These are phyloP conservation scores for Termitomyces sp. DNA, from an alignment of 1,284 basidiomycete species.

Conservation along the genomic window DNA sequence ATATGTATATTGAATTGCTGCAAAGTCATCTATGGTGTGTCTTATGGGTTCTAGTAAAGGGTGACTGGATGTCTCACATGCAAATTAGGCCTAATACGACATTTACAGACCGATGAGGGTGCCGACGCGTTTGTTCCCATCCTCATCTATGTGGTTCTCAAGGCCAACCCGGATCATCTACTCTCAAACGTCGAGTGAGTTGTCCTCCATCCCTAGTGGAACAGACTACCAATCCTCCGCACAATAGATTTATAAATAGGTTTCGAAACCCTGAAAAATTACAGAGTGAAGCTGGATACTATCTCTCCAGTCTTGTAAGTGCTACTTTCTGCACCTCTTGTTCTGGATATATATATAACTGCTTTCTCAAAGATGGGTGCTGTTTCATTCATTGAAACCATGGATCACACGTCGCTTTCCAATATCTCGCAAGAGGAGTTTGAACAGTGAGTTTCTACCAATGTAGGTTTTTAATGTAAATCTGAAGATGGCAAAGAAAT, in stretches of 20 bases:
- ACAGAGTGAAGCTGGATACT: conserved; percentile 95
- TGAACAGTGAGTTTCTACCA: conserved; percentile 51
- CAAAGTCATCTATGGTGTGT: conserved; percentile 97
- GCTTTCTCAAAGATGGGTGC: conserved; percentile 65
- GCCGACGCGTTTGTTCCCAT: conserved; percentile 95
- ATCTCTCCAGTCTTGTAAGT: conserved; percentile 87
- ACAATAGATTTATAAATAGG: conserved; percentile 83
- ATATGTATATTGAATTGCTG: conserved; percentile 98
- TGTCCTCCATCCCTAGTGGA: background rate
- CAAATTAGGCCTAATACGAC: conserved; percentile 76
- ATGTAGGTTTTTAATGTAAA: background rate
- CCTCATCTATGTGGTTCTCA: conserved; percentile 90
- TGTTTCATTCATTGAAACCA: conserved; percentile 93
- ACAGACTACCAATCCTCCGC: background rate
- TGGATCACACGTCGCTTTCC: conserved; percentile 92
- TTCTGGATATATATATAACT: background rate
- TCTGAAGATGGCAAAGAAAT: conserved; percentile 39
- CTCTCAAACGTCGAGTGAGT: conserved; percentile 92
- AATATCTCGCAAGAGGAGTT: conserved; percentile 93
- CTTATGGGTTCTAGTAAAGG: conserved; percentile 5
- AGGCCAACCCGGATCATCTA: conserved; percentile 89
- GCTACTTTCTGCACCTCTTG: background rate
- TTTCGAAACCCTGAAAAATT: conserved; percentile 89
- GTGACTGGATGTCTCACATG: conserved; percentile 6
- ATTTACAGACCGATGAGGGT: conserved; percentile 72